Base-by-base conservation (phyloP, 2,329 filamentous ascomycete species). In the Aspergillus luchuensis region DNA sequence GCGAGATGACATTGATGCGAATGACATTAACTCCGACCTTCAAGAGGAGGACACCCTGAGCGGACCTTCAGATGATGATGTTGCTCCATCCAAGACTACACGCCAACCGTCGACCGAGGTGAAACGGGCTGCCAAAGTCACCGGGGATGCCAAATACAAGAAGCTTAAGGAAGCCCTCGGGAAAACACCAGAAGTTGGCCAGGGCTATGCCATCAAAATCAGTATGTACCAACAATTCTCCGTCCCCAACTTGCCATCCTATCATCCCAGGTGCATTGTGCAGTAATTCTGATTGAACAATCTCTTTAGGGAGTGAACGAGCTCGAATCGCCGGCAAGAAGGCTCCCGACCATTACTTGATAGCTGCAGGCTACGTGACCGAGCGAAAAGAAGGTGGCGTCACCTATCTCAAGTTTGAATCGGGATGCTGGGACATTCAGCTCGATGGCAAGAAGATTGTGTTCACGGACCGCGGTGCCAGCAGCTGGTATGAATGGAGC, bases 171-270 rank as follows among this genome's bases (percentile, higher is more conserved):
- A 39, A 13, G 30, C 50, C 17, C 50, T 53, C 4, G 50, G 50
- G 13, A 53, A 39, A 15, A 53, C 50, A 21, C 50, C 50, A 11
- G 50, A 39, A 25, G 50, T 53, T 19, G 33, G 33, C 33, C 6
- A 53, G 33, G 50, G 50, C 50, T 53, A 53, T 23, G 50, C 50
- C 15, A 53, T 53, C 19, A 53, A 53, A n/a, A 53, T 53, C 3
- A 21, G 50, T 53, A 53, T 23, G 50, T 39, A n/a, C 33, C 5
- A 19, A 28, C 3, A 8, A 36, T 10, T n/a, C n/a, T 11, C 49
- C 19, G 8, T 15, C 8, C n/a, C 5, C 8, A 38, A 2, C 8
- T 21, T 51, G 28, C 19, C 8, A 30, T 17, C 1, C 10, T 33
- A 19, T 50, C 11, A 5, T 23, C 17, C 23, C 30, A 7, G 15